Conservation (phyloP, 495 filamentous ascomycete genomes). For the Amniculicola lignicola region DNA sequence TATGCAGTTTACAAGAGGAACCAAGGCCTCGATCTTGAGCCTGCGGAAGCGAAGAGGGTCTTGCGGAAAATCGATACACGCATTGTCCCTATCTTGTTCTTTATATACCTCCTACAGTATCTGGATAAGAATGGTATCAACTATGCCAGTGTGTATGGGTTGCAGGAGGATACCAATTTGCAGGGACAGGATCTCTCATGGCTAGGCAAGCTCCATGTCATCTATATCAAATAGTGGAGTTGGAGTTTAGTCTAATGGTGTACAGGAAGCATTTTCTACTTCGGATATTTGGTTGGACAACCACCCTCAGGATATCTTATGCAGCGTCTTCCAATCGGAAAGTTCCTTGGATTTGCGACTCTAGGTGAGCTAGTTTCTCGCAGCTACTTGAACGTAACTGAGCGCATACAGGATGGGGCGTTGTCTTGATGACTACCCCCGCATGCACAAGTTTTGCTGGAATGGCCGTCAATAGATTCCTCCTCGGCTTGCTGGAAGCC, state of each 20-base stretch:
- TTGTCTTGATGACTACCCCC: constrained; percentile 48
- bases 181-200: constrained; percentile 58
- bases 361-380: constrained; percentile 21
- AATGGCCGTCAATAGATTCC: constrained; percentile 35
- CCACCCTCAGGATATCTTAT: constrained; percentile 52
- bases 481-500: constrained; percentile 35
- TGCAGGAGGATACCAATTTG: constrained; percentile 52
- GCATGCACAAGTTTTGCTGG: constrained; percentile 46
- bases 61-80: constrained; percentile 55
- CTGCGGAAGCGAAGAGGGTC: constrained; percentile 49
- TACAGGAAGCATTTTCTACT: constrained; percentile 62
- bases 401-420: constrained; percentile 40
- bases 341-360: constrained; percentile 39
- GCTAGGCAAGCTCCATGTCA: constrained; percentile 38
- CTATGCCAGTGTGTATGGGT: constrained; percentile 58
- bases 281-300: constrained; percentile 54
- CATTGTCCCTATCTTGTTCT: constrained; percentile 55
- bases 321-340: constrained; percentile 54
- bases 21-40: constrained; percentile 38
- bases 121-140: constrained; percentile 61
- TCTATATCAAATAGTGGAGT: constrained; percentile 20
- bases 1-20: constrained; percentile 47
- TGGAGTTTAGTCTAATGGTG: too few species aligned
- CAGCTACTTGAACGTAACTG: not conserved
- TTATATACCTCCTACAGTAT: constrained; percentile 57